Percentiles rank a stretch among this genome's conserved stretches.
These are phyloP conservation scores for Alternaria gaisen DNA, from an alignment of 2,329 filamentous ascomycete genomes.

Conservation along the genomic window DNA sequence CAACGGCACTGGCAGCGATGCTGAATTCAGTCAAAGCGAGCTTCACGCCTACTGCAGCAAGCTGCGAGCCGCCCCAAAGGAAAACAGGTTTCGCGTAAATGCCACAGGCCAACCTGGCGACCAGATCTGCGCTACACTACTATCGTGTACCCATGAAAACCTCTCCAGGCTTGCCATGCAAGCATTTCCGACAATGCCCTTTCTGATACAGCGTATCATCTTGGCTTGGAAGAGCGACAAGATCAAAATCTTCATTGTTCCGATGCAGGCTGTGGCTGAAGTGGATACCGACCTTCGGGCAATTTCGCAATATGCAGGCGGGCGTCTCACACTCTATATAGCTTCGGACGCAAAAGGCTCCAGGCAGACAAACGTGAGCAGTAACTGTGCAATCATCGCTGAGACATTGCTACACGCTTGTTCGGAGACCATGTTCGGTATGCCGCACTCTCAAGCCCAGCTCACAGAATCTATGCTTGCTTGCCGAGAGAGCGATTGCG, in stretches of 20 bases:
- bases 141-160: constrained; percentile 50
- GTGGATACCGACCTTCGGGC: constrained; percentile 48
- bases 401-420: constrained; percentile 49
- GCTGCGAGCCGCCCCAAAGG: constrained; percentile 52
- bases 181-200: constrained; percentile 57
- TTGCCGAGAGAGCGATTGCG: constrained; percentile 28
- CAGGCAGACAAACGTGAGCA: constrained; percentile 43
- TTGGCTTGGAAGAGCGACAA: constrained; percentile 45
- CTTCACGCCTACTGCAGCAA: constrained; percentile 58
- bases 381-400: constrained; percentile 45
- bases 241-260: constrained; percentile 47
- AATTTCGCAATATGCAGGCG: constrained; percentile 46
- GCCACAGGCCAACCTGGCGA: constrained; percentile 55
- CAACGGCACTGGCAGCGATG: constrained; percentile 54
- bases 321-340: constrained; percentile 42
- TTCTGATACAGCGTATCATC: constrained; percentile 41
- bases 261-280: constrained; percentile 42
- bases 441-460: constrained; percentile 44
- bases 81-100: constrained; percentile 54
- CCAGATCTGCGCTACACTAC: constrained; percentile 55
- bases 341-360: constrained; percentile 42
- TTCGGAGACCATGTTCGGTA: constrained; percentile 45
- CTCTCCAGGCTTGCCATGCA: constrained; percentile 48
- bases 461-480: constrained; percentile 46
- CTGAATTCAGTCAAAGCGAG: constrained; percentile 61